phyloP scores from a whole-genome alignment of 805 yeast genomes.

The Barnettozyma wickerhamii region DNA sequence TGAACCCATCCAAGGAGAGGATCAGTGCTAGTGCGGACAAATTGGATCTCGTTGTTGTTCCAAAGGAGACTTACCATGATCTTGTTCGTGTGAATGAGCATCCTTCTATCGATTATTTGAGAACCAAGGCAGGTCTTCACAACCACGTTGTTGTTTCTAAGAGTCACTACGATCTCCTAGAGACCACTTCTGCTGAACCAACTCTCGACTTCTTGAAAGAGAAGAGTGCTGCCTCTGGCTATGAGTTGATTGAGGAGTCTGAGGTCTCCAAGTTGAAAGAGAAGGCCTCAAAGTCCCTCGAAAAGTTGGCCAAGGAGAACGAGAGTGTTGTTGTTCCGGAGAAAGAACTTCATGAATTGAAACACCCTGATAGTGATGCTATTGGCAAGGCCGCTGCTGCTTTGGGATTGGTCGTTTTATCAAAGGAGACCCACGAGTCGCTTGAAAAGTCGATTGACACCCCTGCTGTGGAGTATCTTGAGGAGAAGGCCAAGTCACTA shows the following conservation, averaged over 20 bases:
- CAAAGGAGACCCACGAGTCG: not conserved
- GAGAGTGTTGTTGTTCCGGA: conserved; percentile 5
- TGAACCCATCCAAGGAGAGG: conserved; percentile 6
- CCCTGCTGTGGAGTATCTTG: conserved; percentile 21
- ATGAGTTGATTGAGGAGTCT: conserved; percentile 6
- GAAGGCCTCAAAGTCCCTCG: conserved; percentile 14
- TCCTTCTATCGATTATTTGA: conserved; percentile 26
- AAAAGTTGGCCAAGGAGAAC: conserved; percentile 19
- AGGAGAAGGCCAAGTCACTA: conserved; percentile 20
- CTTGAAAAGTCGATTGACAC: conserved; percentile 12
- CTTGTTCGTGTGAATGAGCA: conserved; percentile 17
- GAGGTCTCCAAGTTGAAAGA: conserved; percentile 10
- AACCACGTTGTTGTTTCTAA: conserved; percentile 23
- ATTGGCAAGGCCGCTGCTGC: conserved; percentile 1
- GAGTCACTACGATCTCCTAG: conserved; percentile 22
- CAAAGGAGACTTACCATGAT: conserved; percentile 5
- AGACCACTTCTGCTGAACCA: conserved; percentile 9
- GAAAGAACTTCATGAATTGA: conserved; percentile 6
- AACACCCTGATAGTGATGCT: conserved; percentile 3
- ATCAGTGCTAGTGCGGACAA: conserved; percentile 8
- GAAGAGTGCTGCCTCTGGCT: conserved; percentile 1
- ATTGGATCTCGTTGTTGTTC: conserved; percentile 7
- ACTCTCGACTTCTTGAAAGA: conserved; percentile 7
- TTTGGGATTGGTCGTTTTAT: conserved; percentile 3
- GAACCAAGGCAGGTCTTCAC: conserved; percentile 15